Evolutionary conservation across 2,329 filamentous ascomycete species (phyloP).

Genomic region (Ophiocordyceps sinensis): DNA sequence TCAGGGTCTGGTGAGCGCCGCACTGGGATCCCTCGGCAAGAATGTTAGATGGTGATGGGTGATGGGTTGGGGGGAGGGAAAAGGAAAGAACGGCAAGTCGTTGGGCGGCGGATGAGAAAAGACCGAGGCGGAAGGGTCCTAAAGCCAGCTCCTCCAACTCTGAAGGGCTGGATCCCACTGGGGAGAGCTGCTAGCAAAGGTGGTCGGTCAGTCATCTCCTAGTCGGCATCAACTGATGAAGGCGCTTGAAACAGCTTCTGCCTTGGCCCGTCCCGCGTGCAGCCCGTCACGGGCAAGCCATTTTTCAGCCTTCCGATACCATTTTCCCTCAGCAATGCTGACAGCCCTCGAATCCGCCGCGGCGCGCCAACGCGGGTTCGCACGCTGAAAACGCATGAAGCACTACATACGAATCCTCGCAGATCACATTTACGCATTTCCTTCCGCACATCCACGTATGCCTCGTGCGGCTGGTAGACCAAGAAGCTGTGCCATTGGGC

Average conservation of each 20-base stretch:
- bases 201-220: too few species aligned
- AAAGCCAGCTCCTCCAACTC: too few species aligned
- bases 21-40: background rate
- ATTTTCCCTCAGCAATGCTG: background rate
- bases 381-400: slow-evolving; percentile 3
- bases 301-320: background rate
- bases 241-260: too few species aligned
- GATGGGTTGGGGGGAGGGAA: too few species aligned
- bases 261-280: too few species aligned
- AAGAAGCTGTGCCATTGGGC: background rate
- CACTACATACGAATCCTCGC: slow-evolving; percentile 22
- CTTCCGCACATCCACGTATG: background rate
- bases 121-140: too few species aligned
- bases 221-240: too few species aligned
- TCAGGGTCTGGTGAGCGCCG: background rate
- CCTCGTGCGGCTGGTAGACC: slow-evolving; percentile 21
- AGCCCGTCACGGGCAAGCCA: background rate
- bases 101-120: too few species aligned
- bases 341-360: background rate
- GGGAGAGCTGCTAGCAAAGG: too few species aligned
- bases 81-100: too few species aligned
- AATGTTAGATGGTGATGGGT: background rate
- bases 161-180: too few species aligned
- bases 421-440: slow-evolving; percentile 19
- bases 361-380: background rate